Evolutionary conservation across 2,329 filamentous ascomycete genomes (phyloP).

Genomic region (Aspergillus pseudotamarii): DNA sequence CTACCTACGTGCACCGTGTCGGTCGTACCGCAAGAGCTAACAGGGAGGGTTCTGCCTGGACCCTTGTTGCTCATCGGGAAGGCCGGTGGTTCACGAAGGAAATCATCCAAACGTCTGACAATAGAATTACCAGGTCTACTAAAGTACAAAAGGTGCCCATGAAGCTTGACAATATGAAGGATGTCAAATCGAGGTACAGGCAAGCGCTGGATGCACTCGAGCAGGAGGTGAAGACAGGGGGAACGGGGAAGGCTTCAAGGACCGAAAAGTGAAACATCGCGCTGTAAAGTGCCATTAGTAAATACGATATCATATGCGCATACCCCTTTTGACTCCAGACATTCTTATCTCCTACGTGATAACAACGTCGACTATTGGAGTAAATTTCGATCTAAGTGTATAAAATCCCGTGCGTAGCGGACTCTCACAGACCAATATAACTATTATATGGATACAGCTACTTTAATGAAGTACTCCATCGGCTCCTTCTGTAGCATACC

Average conservation of each 20-base stretch:
- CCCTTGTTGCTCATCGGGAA: slow-evolving; percentile 78
- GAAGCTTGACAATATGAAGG: slow-evolving; percentile 31
- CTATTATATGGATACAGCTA: not conserved
- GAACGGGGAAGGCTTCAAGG: slow-evolving; percentile 12
- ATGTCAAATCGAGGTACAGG: slow-evolving; percentile 35
- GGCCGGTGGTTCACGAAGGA: slow-evolving; percentile 91
- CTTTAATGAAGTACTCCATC: not conserved
- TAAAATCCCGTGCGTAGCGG: not conserved
- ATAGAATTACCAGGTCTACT: slow-evolving; percentile 35
- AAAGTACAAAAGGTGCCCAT: slow-evolving; percentile 35
- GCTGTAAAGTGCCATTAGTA: not conserved
- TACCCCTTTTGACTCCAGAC: not conserved
- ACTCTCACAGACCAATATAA: not conserved
- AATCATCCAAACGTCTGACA: slow-evolving; percentile 59
- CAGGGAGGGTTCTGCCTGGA: slow-evolving; percentile 77
- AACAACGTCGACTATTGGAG: not conserved
- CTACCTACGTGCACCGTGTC: slow-evolving; percentile 87
- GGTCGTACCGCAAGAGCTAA: slow-evolving; percentile 87
- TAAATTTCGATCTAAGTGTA: not conserved
- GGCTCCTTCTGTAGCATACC: too few relatives aligned
- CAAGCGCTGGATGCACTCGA: slow-evolving; percentile 41
- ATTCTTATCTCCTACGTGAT: not conserved
- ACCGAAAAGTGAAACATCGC: not conserved
- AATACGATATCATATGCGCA: not conserved
- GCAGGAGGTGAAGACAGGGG: slow-evolving; percentile 36